Conservation (phyloP, 2,329 filamentous ascomycete genomes). For the Verticillium isaacii region DNA sequence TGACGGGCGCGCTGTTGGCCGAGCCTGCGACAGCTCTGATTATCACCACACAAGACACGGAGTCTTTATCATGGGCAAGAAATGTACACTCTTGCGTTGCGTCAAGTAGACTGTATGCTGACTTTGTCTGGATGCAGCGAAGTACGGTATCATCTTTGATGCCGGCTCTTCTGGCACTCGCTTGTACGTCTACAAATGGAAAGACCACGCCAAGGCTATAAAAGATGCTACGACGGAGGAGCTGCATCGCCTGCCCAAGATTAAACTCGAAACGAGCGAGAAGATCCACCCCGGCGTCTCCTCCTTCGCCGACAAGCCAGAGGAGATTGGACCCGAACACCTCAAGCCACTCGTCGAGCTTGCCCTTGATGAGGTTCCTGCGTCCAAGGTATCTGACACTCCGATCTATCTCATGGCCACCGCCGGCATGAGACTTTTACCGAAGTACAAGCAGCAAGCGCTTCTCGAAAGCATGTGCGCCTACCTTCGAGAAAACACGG, state of each 20-base stretch:
- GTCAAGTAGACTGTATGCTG: background rate
- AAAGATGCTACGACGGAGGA: conserved; percentile 46
- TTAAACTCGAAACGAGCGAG: conserved; percentile 83
- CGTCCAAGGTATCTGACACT: conserved; percentile 72
- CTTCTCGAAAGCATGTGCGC: conserved; percentile 76
- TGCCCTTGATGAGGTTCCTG: conserved; percentile 73
- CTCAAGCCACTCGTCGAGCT: conserved; percentile 75
- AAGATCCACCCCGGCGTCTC: conserved; percentile 94
- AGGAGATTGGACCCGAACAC: conserved; percentile 75
- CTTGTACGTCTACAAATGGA: conserved; percentile 91
- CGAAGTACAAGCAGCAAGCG: conserved; percentile 64
- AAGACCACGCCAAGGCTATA: conserved; percentile 63
- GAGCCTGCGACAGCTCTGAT: background rate
- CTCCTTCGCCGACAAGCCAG: conserved; percentile 74
- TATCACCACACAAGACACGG: background rate
- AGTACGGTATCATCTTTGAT: conserved; percentile 94
- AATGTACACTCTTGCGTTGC: background rate
- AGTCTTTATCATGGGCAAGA: background rate
- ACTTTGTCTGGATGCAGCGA: conserved; percentile 32
- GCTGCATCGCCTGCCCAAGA: conserved; percentile 66
- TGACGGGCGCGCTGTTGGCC: background rate
- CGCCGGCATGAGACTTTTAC: conserved; percentile 86
- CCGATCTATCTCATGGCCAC: conserved; percentile 95
- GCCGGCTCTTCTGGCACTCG: conserved; percentile 96
- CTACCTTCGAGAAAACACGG: conserved; percentile 71